Base-by-base conservation (phyloP, 164 flowering plant species). In the Houttuynia cordata region DNA sequence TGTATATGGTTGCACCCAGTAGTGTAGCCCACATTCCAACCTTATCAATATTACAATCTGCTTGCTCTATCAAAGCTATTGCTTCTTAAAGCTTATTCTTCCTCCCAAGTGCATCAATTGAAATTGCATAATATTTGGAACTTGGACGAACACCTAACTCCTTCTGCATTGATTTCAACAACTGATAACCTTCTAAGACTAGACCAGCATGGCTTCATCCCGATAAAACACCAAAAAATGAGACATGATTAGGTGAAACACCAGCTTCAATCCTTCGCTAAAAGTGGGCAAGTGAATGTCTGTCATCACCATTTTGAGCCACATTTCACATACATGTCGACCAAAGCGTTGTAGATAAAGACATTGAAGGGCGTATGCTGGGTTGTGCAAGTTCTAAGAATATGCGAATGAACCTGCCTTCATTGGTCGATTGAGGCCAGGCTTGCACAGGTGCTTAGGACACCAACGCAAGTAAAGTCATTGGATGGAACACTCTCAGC, bases 261-360 rank as follows among this genome's bases (percentile, higher is more conserved):
- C 69, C 55, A 40, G 67, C 65, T 58, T 72, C 68, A 1, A 65
- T 52, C 90, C 84, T 84, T 62, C 58, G 71, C 60, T 70, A 39
- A 55, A 78, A 81, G 49, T 45, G 17, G 37, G 21, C 51, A n/a
- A 81, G 72, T 14, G 88, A 70, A 34, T 73, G 76, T 40, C 72
- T 64, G 24, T 74, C 83, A 41, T 61, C 66, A 17, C 85, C 91
- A 69, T 81, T 76, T 40, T 80, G 83, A 42, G 49, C 88, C 88
- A 64, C 85, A 77, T 67, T 85, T 83, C 57, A 82, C 68, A 63
- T 85, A 83, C 83, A 85, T 80, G 64, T 81, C 85, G 55, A 83
- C 66, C 40, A 85, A 56, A 57, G 92, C 79, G 75, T 83, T 83
- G 22, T 59, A 57, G 14, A 76, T 24, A 59, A 73, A 81, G 37